Percentiles rank a stretch among this genome's conserved stretches.
Conservation (phyloP, 441 rosid genomes). For the Erodium texanum region DNA sequence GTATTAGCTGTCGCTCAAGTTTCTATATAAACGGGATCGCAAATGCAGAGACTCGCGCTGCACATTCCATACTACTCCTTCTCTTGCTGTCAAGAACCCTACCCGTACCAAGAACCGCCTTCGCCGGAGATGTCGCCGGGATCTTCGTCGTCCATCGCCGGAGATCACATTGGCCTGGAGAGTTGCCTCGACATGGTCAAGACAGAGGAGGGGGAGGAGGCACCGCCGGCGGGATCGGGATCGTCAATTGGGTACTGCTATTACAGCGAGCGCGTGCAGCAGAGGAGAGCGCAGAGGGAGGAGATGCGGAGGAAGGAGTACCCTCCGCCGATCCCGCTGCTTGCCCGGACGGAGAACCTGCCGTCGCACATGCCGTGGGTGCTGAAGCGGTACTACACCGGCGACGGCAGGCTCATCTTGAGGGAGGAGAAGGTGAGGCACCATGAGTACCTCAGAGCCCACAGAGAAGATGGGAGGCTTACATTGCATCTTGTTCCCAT, state of each 20-base stretch:
- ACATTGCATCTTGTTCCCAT: slow-evolving; percentile 40
- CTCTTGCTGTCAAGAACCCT: not conserved
- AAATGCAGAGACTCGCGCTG: too few species aligned
- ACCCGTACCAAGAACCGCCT: not conserved
- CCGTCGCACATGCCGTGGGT: slow-evolving; percentile 33
- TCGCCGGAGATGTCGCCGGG: not conserved
- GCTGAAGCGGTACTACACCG: slow-evolving; percentile 32
- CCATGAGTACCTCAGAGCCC: slow-evolving; percentile 40
- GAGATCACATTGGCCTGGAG: not conserved
- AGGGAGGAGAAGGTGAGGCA: slow-evolving; percentile 41
- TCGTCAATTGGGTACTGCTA: not conserved
- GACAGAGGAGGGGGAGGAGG: slow-evolving; percentile 13
- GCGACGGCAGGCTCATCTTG: slow-evolving; percentile 41
- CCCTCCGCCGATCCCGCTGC: slow-evolving; percentile 27
- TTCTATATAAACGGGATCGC: too few species aligned
- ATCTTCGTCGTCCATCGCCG: not conserved
- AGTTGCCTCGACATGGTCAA: not conserved
- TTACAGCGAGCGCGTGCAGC: slow-evolving; percentile 13
- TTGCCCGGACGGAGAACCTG: slow-evolving; percentile 39
- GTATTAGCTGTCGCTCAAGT: not conserved
- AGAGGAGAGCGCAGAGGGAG: slow-evolving; percentile 35
- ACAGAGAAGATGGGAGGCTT: slow-evolving; percentile 36
- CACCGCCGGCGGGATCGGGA: too few species aligned
- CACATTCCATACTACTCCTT: too few species aligned
- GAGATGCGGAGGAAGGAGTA: slow-evolving; percentile 25